Evolutionary conservation across 371 early-diverging fungal species (phyloP), one percentile per base, ranked within the genome.

Genomic region (Mortierella sp.): DNA sequence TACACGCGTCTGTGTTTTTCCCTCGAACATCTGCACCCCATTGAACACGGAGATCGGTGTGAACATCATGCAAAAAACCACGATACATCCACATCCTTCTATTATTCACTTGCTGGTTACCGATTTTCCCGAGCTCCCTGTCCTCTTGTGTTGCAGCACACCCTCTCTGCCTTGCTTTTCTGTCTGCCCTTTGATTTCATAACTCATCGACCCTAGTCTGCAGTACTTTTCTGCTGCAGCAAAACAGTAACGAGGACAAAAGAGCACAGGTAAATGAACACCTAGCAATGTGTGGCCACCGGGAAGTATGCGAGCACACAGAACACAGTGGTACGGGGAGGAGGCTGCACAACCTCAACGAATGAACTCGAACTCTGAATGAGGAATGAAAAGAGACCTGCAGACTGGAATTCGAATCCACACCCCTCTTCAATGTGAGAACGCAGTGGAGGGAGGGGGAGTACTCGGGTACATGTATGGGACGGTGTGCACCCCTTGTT

Each of bases 21-120:
- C 48, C 24, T n/a, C 34, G 39, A 13, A 26, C 39, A 34, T 26
- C 26, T 26, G 10, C 5, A 28, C 3, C 13, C n/a, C 6, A 46
- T 26, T 45, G 46, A 43, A 56, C 45, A 45, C 31, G 45, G 57
- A 54, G 46, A 43, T 48, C 31, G 58, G 28, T 58, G 58, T 58
- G 58, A 58, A 58, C 46, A 46, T 58, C 41, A 58, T 58, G 58
- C 58, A 58, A 54, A 58, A 49, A 58, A 58, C 58, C 58, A 58
- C 58, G 58, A 58, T 57, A 38, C 50, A 58, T 58, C 58, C 58
- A 58, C 58, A 58, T 43, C 45, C 43, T 47, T 24, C 31, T 30
- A n/a, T 57, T 57, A 45, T 42, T 24, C 34, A 34, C 34, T 23
- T 9, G 24, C 24, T 9, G 54, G 41, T 21, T 53, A 39, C 54